These are phyloP conservation scores for Pholiota molesta DNA, from an alignment of 768 basidiomycete species.

Conservation along the genomic window DNA sequence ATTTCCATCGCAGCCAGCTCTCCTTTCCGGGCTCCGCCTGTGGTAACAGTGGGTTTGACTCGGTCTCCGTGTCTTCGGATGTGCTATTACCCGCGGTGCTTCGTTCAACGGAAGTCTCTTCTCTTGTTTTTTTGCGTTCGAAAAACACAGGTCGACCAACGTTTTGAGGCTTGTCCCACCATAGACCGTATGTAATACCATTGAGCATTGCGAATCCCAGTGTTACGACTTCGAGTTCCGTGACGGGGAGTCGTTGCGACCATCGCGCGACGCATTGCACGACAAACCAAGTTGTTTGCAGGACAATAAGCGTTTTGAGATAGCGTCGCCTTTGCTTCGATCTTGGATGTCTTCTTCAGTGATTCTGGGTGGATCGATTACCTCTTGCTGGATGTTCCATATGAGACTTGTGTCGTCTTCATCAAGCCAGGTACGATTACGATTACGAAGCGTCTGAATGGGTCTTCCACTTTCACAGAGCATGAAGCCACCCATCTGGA, in stretches of 20 bases:
- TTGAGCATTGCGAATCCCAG: conserved; percentile 35
- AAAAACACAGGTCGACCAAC: conserved; percentile 15
- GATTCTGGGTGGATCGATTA: conserved; percentile 19
- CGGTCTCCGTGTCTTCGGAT: no score
- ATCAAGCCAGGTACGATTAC: no score
- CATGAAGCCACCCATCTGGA: conserved; percentile 25
- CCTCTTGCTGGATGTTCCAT: conserved; percentile 13
- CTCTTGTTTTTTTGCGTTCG: not conserved
- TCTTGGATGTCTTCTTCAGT: conserved; percentile 25
- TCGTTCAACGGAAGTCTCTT: no score
- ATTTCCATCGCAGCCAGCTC: not conserved
- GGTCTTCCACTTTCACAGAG: conserved; percentile 22
- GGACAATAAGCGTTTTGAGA: conserved; percentile 36
- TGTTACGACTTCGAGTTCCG: conserved; percentile 39
- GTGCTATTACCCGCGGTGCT: no score
- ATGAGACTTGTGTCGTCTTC: not conserved
- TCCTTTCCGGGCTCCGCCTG: no score
- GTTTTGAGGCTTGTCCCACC: conserved; percentile 44
- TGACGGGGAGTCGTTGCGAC: conserved; percentile 28
- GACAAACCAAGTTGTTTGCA: conserved; percentile 40
- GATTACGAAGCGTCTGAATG: not conserved
- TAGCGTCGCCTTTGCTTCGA: conserved; percentile 33
- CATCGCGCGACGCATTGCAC: conserved; percentile 31
- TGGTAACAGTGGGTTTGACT: no score
- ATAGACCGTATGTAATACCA: conserved; percentile 31